These are phyloP conservation scores for Margaritispora aquatica DNA, from an alignment of 495 filamentous ascomycete species.

Conservation along the genomic window DNA sequence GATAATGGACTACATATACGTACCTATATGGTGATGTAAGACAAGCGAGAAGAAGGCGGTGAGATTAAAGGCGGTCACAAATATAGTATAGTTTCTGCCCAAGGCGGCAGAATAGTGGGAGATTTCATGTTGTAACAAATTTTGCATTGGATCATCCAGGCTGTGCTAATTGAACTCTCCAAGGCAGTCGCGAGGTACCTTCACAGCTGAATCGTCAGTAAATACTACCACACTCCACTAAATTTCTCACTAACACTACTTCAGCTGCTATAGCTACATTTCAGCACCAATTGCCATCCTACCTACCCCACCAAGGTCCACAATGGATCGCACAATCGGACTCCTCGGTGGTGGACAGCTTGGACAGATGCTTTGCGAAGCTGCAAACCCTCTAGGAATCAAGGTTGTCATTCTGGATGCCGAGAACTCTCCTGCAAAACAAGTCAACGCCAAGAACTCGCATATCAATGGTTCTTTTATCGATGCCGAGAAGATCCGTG, in stretches of 20 bases:
- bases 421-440: constrained; percentile 78
- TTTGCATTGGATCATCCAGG: not conserved
- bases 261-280: not conserved
- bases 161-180: not conserved
- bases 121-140: not conserved
- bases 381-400: constrained; percentile 80
- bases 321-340: constrained; percentile 44
- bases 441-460: constrained; percentile 66
- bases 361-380: constrained; percentile 92
- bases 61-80: not conserved
- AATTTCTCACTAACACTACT: not conserved
- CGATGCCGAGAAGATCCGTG: constrained; percentile 64
- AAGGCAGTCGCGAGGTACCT: not conserved
- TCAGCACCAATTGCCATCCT: not conserved
- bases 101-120: not conserved
- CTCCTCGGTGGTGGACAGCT: constrained; percentile 78
- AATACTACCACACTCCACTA: no score
- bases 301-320: not conserved
- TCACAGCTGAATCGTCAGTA: not conserved
- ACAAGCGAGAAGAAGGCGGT: no score
- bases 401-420: constrained; percentile 75
- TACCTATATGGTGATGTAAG: no score
- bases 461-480: constrained; percentile 86
- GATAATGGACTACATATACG: no score
- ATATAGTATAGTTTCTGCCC: not conserved